phyloP scores from a whole-genome alignment of 2,329 filamentous ascomycete genomes.

The Trichophyton rubrum region DNA sequence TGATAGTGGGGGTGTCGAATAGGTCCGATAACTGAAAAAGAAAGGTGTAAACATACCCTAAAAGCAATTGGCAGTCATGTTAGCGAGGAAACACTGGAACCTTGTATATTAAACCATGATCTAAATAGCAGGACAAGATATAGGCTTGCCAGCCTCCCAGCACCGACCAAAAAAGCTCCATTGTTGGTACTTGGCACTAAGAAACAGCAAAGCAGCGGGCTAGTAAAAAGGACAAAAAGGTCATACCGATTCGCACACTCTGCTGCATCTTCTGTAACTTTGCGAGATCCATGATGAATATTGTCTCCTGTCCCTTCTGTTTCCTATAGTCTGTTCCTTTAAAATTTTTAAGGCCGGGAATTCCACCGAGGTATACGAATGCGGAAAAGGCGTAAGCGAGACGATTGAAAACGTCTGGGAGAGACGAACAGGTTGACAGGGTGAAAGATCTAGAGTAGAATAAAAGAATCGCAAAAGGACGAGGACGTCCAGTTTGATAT shows the following conservation, averaged over 20 bases:
- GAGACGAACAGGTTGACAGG: not conserved
- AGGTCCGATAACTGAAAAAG: not conserved
- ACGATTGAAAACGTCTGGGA: not conserved
- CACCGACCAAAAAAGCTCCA: not conserved
- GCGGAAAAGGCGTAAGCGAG: not conserved
- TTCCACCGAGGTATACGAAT: not conserved
- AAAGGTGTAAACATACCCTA: not conserved
- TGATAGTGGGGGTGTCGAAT: not conserved
- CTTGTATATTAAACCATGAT: not conserved
- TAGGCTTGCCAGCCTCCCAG: not conserved
- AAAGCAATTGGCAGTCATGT: not conserved
- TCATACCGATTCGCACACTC: constrained; percentile 58
- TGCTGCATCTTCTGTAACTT: constrained; percentile 55
- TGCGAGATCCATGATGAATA: constrained; percentile 48
- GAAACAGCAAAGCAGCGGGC: not conserved
- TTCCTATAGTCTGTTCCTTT: not conserved
- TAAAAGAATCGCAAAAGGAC: not conserved
- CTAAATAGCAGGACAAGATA: not conserved
- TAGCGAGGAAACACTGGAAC: not conserved
- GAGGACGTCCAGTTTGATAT: constrained; percentile 2
- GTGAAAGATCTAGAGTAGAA: not conserved
- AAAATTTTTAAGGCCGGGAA: not conserved
- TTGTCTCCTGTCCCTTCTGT: not conserved
- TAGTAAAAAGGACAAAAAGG: not conserved
- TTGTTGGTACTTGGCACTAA: not conserved